Conservation (phyloP, 2,329 filamentous ascomycete species). For the Aspergillus glaucus region DNA sequence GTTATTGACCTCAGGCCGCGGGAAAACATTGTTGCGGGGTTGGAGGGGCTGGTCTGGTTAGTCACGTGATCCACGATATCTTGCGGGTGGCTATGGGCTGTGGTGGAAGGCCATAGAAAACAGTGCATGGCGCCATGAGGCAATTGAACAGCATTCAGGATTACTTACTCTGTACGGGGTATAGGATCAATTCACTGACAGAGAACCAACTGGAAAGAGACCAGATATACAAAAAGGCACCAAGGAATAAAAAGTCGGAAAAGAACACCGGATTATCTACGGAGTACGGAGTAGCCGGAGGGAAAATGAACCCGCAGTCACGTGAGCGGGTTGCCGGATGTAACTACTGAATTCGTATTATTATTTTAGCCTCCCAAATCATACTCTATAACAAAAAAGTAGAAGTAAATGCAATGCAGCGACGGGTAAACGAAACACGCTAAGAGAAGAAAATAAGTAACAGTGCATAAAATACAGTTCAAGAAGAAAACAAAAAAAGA, state of each 20-base stretch:
- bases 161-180: too few species aligned
- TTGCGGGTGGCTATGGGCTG: slow-evolving; percentile 1
- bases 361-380: too few species aligned
- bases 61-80: slow-evolving; percentile 25
- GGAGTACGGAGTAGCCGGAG: slow-evolving; percentile 1
- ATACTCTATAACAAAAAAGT: too few species aligned
- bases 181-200: too few species aligned
- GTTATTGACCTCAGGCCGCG: slow-evolving; percentile 33
- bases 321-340: too few species aligned
- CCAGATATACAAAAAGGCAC: slow-evolving; percentile 13
- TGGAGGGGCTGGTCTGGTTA: slow-evolving; percentile 15
- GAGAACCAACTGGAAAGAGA: slow-evolving; percentile 2
- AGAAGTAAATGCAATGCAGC: too few species aligned
- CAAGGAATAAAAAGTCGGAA: slow-evolving; percentile 12
- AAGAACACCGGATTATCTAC: slow-evolving; percentile 4
- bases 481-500: neutral
- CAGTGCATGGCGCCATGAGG: too few species aligned
- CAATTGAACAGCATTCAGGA: too few species aligned
- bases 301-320: too few species aligned
- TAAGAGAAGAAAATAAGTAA: slow-evolving; percentile 10
- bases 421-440: slow-evolving; percentile 5
- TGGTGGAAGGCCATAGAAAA: too few species aligned
- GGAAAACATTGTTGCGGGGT: slow-evolving; percentile 34
- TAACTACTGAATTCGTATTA: too few species aligned
- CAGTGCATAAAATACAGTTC: neutral